Base-by-base conservation (phyloP, 2,329 filamentous ascomycete species). In the Fusarium tupiense region DNA sequence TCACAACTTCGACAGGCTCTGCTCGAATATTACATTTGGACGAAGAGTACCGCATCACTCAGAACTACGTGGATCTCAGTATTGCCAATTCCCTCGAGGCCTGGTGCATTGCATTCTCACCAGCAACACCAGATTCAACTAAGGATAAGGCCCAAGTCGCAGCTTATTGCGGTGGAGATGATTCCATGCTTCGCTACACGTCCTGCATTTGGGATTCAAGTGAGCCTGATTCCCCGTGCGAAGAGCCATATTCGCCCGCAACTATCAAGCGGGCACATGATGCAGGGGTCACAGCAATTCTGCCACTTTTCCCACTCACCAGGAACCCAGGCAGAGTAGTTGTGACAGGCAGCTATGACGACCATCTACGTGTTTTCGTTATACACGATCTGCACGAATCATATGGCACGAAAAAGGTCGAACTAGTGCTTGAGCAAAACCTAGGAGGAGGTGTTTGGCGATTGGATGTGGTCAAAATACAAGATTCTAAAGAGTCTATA, bases 321-420 rank as follows among this genome's bases (percentile, higher is more conserved):
- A 74, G 80, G 14, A 84, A 87, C 14, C 84, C 84, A 7, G 85
- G 86, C 3, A 85, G 87, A 8, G 79, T 96, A 9, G 82, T 97
- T 6, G 78, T 98, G 6, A 98, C 95, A 0, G 96, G 96, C 8
- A 97, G 94, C 79, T 99, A 98, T 79, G 96, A 98, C 77, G 95
- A 98, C 77, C 86, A 88, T 69, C 85, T 98, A 24, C 90, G 96
- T 19, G 85, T 98, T 4, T 88, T 93, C 56, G 81, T 87, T 3
- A 83, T 90, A 17, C 80, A 84, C 33, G 83, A 86, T 17, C 81
- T 83, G 6, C 76, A 84, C 46, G 73, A 78, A 35, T 82, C 83
- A 0, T 85, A 86, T 73, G 80, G 85, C 29, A 74, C 80, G 60
- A 82, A 83, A 57, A 85, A 83, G 52, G 81, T 84, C 3, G 85